These are phyloP conservation scores for Cladosporium sp. DNA, from an alignment of 2,329 filamentous ascomycete genomes.

Conservation along the genomic window DNA sequence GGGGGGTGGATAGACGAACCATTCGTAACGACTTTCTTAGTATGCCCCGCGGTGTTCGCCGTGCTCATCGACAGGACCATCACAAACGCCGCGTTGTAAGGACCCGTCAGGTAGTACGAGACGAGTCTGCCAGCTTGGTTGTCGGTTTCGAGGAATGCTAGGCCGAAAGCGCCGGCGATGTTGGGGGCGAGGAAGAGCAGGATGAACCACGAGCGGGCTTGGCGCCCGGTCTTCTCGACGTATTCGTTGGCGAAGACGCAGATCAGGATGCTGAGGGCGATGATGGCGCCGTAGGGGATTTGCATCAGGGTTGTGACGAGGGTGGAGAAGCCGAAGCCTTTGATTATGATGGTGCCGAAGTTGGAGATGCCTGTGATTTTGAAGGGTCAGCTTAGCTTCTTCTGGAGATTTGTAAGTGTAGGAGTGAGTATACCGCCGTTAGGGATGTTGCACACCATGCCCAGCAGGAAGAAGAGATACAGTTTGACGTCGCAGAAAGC, in stretches of 20 bases:
- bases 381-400: not conserved
- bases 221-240: constrained; percentile 23
- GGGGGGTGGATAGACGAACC: constrained; percentile 49
- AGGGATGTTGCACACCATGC: constrained; percentile 52
- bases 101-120: constrained; percentile 59
- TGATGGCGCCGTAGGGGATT: constrained; percentile 61
- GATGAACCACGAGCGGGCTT: constrained; percentile 49
- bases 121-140: constrained; percentile 57
- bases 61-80: constrained; percentile 52
- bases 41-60: constrained; percentile 57
- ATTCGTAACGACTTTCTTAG: constrained; percentile 60
- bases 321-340: constrained; percentile 58
- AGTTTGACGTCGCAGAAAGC: constrained; percentile 60
- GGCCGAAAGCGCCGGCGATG: constrained; percentile 59
- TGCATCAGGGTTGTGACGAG: constrained; percentile 62
- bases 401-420: constrained; percentile 20
- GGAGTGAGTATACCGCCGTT: constrained; percentile 55
- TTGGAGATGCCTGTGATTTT: constrained; percentile 53
- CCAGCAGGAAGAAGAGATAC: constrained; percentile 58
- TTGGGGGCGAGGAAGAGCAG: constrained; percentile 60
- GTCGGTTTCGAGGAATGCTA: constrained; percentile 54
- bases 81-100: constrained; percentile 54
- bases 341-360: constrained; percentile 60
- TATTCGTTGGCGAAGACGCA: constrained; percentile 45
- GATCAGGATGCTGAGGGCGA: constrained; percentile 57